Evolutionary conservation across 1,284 basidiomycete species (phyloP).

Genomic region (Ustilago lituana): DNA sequence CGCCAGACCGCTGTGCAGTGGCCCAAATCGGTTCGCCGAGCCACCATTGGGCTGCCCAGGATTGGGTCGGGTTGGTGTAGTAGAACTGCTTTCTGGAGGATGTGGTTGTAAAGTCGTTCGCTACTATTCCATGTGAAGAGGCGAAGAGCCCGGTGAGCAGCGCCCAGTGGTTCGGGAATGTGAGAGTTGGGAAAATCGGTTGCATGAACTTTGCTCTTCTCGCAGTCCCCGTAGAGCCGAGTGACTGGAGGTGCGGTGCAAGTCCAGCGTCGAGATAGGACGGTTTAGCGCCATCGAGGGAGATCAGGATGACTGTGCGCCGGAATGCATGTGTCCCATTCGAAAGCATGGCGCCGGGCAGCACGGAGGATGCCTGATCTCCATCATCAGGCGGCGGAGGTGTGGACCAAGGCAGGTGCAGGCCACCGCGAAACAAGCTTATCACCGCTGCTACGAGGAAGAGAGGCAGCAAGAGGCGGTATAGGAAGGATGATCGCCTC

Average conservation of each 20-base stretch:
- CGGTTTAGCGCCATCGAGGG: constrained; percentile 86
- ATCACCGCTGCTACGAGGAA: constrained; percentile 8
- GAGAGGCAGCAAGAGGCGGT: constrained; percentile 4
- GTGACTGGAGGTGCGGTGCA: constrained; percentile 75
- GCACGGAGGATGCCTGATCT: constrained; percentile 8
- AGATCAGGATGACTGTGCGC: constrained; percentile 81
- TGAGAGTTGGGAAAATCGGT: constrained; percentile 86
- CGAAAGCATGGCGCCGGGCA: constrained; percentile 10
- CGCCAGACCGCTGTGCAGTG: constrained; percentile 24
- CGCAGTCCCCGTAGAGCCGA: not conserved
- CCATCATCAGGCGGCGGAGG: no score
- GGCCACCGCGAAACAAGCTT: constrained; percentile 2
- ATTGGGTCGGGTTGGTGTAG: constrained; percentile 43
- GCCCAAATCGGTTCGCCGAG: constrained; percentile 52
- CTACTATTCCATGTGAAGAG: constrained; percentile 79
- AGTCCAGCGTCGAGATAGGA: constrained; percentile 83
- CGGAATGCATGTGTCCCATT: constrained; percentile 51
- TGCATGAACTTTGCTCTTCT: constrained; percentile 71
- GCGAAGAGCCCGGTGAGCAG: constrained; percentile 69
- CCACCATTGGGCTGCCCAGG: constrained; percentile 53
- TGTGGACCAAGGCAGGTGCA: not conserved
- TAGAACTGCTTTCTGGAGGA: constrained; percentile 32
- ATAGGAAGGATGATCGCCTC: not conserved
- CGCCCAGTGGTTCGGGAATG: constrained; percentile 74
- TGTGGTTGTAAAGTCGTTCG: constrained; percentile 79